Base-by-base conservation (phyloP, 208 protist genomes). In the Lotmaria passim region DNA sequence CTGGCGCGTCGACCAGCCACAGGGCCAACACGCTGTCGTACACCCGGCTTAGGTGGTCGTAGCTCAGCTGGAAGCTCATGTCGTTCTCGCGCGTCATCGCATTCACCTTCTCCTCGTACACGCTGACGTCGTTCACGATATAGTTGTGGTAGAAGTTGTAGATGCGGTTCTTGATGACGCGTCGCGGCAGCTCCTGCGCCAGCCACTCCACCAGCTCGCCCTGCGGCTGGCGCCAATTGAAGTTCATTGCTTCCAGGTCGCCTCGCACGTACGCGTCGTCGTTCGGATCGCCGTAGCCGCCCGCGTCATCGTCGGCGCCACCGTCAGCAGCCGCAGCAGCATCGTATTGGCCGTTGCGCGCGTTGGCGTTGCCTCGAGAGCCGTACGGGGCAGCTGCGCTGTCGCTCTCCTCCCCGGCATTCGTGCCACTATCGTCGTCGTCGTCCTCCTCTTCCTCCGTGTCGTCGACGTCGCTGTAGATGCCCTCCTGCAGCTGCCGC, bases 1-100 rank as follows among this genome's bases (percentile, higher is more conserved):
- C 83, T 6, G 99, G 99, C 14, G 87, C 87, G 72, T 99, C 98
- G 0, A 98, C 98, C 0, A 99, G 77, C 94, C 95, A 99, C 39
- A 99, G 80, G 28, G 93, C 97, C 26, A 99, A 78, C 21, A 96
- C 85, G 33, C 86, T 93, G 57, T 96, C 86, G 50, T 96, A 94
- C 14, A 85, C 86, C 2, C 83, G 73, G 38, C 86, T 91, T 8
- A 99, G 75, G 76, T 99, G 95, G 43, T 87, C 81, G 78, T 98
- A 99, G 79, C 86, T 94, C 0, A 99, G 84, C 39, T 97, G 80
- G 48, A 99, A 88, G 52, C 90, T 98, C 71, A 93, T 83, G 33
- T 93, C 91, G 67, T 96, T 95, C 64, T 98, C 96, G n/a, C 90
- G 90, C 26, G 89, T 93, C 90, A 97, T 94, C 21, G 83, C 75